Conservation (phyloP, 331 rosid species). For the Ulmus americana region DNA sequence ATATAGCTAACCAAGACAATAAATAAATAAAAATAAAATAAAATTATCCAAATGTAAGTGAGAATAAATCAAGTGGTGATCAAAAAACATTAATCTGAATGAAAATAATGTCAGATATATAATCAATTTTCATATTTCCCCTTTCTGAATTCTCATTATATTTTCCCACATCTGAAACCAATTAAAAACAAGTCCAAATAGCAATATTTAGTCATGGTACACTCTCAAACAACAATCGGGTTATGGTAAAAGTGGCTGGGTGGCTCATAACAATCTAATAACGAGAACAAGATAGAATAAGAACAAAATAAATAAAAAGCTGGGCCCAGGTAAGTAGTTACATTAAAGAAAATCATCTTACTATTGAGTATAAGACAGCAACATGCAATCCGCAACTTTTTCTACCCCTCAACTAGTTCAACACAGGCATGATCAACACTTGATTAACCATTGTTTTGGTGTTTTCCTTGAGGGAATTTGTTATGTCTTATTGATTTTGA, state of each 20-base stretch:
- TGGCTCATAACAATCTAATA: neutral
- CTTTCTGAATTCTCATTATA: neutral
- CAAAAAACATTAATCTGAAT: neutral
- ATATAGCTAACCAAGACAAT: neutral
- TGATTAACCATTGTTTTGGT: neutral
- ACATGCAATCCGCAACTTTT: too few relatives aligned
- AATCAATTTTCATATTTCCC: neutral
- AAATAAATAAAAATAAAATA: neutral
- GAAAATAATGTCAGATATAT: too few relatives aligned
- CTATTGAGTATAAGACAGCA: too few relatives aligned
- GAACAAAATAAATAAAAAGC: too few relatives aligned
- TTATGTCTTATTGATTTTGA: neutral
- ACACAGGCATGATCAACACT: neutral
- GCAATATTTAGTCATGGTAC: neutral
- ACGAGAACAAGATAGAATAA: neutral
- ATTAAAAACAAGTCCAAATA: neutral
- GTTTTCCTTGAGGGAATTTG: neutral
- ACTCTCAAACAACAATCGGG: neutral
- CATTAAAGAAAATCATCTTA: too few relatives aligned
- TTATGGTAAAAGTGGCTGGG: neutral
- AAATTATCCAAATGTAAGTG: neutral
- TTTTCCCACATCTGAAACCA: neutral
- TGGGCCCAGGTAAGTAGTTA: too few relatives aligned
- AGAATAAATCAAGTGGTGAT: neutral
- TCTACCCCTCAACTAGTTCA: neutral